phyloP scores from a whole-genome alignment of 75 land plant species.

The Cupressus sempervirens region DNA sequence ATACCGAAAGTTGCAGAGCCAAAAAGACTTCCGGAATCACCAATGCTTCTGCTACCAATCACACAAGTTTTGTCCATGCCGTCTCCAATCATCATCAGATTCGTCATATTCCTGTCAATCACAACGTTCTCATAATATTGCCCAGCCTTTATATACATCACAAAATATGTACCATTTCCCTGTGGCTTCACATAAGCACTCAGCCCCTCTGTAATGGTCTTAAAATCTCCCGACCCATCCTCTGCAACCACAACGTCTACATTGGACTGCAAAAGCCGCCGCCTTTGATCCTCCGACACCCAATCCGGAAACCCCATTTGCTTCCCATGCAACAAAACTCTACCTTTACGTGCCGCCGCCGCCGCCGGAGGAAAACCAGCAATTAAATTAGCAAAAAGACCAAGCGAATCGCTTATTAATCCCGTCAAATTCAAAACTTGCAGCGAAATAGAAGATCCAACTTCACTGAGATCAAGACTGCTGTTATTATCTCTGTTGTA shows the following conservation, averaged over 20 bases:
- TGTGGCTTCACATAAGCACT: background rate
- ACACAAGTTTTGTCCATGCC: constrained; percentile 25
- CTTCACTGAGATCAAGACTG: background rate
- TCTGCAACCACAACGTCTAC: constrained; percentile 20
- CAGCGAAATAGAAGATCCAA: background rate
- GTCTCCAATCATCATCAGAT: constrained; percentile 42
- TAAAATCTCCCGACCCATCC: constrained; percentile 33
- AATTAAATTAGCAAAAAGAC: background rate
- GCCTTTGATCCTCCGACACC: background rate
- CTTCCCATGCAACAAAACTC: background rate
- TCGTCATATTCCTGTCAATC: constrained; percentile 24
- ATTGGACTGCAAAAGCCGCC: background rate
- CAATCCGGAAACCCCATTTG: background rate
- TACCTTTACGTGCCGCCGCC: background rate
- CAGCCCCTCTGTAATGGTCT: constrained; percentile 26
- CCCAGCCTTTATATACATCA: constrained; percentile 34
- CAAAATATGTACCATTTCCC: constrained; percentile 16
- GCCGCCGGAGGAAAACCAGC: background rate
- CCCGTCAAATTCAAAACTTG: background rate
- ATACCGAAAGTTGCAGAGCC: constrained; percentile 42
- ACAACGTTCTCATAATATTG: constrained; percentile 27
- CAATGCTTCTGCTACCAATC: constrained; percentile 20
- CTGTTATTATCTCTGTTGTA: background rate
- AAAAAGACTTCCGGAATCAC: constrained; percentile 34
- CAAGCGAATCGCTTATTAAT: background rate